Evolutionary conservation across 2,329 filamentous ascomycete species (phyloP), one percentile per base, ranked within the genome.

Genomic region (Domatiomyces catenatus): DNA sequence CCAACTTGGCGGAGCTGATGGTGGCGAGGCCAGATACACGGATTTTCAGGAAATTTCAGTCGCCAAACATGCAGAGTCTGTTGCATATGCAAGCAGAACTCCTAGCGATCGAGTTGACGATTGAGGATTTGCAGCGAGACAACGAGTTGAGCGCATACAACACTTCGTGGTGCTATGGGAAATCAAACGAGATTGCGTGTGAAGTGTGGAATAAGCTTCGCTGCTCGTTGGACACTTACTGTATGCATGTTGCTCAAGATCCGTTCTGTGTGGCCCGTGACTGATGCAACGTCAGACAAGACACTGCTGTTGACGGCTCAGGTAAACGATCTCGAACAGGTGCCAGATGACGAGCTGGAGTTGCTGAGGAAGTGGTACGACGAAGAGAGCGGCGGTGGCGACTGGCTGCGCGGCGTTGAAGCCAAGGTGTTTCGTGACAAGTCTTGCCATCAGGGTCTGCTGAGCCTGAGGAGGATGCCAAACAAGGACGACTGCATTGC

Each of bases 21-120:
- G 51, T 48, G 8, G 51, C 48, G 48, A 48, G 53, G 48, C 54
- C 48, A n/a, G 51, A 54, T 45, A 44, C 49, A 45, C 51, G 54
- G 47, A 50, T 52, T 10, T 56, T 58, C 52, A 52, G 54, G 48
- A 56, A 51, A 49, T 58, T 56, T 44, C 53, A 52, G 32, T 53
- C 43, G 15, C 32, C 56, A 42, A 58, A 56, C 28, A 32, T 52
- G 17, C 52, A 58, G 43, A 58, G 51, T 22, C 52, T 58, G 28
- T 44, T 58, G 46, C 54, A 58, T 43, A 56, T 56, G 54, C 56
- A 58, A 47, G 56, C 56, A n/a, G 56, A 58, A 28, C 44, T 58
- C 24, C 50, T 56, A 42, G 50, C 52, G 46, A 52, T 58, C 17
- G 54, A 58, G 44, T 44, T 54, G 48, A 51, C 55, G 8, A 54